Conservation (phyloP, 257 asterid species). For the Nicotiana benthamiana region DNA sequence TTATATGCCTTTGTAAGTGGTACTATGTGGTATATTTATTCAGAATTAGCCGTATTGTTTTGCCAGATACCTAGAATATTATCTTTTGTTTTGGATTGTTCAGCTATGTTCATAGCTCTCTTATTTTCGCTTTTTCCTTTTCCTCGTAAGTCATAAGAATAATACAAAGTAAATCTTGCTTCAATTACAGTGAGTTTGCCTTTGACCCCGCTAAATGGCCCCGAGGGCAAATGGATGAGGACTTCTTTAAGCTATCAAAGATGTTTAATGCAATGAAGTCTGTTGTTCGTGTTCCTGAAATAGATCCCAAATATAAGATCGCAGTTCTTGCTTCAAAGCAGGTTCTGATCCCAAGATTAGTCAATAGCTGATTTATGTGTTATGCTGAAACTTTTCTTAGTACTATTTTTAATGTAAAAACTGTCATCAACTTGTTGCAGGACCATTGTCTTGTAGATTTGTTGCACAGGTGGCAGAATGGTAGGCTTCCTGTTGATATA, state of each 20-base stretch:
- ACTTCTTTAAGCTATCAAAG: conserved; percentile 55
- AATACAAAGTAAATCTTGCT: conserved; percentile 12
- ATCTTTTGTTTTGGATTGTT: not conserved
- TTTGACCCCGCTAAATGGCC: conserved; percentile 85
- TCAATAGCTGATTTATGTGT: not conserved
- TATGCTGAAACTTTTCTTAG: not conserved
- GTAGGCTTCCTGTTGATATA: conserved; percentile 75
- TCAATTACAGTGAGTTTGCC: conserved; percentile 65
- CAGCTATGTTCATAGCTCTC: not conserved
- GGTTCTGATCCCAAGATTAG: conserved; percentile 27
- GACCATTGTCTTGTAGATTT: conserved; percentile 91
- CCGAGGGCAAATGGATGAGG: conserved; percentile 67
- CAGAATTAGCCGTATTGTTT: not conserved
- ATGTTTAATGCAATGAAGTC: conserved; percentile 70
- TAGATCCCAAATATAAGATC: conserved; percentile 76
- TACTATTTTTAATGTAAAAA: not conserved
- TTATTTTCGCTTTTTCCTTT: not conserved
- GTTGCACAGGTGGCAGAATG: conserved; percentile 87
- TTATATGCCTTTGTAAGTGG: not conserved
- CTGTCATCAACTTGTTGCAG: conserved; percentile 26
- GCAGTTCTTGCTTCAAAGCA: conserved; percentile 84
- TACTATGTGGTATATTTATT: not conserved
- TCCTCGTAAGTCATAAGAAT: not conserved
- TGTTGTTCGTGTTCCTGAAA: conserved; percentile 64
- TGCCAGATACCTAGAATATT: not conserved